Evolutionary conservation across 140 eudicot genomes (phyloP), one percentile per base, ranked within the genome.

Genomic region (Anethum foeniculum): DNA sequence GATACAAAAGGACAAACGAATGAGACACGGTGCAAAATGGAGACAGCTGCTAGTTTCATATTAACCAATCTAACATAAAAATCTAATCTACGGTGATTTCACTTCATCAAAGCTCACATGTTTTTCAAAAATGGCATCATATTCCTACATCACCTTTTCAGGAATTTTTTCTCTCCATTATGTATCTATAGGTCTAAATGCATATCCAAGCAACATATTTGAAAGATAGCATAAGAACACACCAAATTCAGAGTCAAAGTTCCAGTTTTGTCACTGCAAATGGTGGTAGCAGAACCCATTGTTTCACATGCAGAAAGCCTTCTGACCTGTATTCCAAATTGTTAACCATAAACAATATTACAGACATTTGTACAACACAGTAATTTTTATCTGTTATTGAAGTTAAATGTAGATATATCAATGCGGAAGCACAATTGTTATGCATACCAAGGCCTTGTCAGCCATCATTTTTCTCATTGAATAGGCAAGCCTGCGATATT

Each of bases 201-300:
- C 47, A 71, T 71, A 71, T 27, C 25, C 1, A 27, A 25, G 32
- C 18, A 38, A 41, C 43, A 64, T 49, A 18, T 34, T 28, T 64
- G 18, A 49, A 48, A 46, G 60, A 78, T 32, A 46, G 72, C 47
- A 47, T 5, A 54, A 46, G 64, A 79, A 28, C 86, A 49, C 58
- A 92, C 99, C 95, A 84, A 79, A 88, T 94, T 94, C 80, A 94
- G 78, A 6, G 99, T 94, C 82, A 94, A 87, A 51, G 99, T 94
- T 84, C 99, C 99, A 71, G 99, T 94, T 85, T 94, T 94, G 80
- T 94, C 99, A 83, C 99, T 90, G 87, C 99, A 94, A 68, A 94
- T 94, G 54, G 99, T 94, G 71, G 97, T 92, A 0, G 97, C 99
- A 85, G 97, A 94, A 48, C 97, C 99, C 97, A 94, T 94, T 16